Conservation (phyloP, 495 filamentous ascomycete species). For the Peziza echinospora region DNA sequence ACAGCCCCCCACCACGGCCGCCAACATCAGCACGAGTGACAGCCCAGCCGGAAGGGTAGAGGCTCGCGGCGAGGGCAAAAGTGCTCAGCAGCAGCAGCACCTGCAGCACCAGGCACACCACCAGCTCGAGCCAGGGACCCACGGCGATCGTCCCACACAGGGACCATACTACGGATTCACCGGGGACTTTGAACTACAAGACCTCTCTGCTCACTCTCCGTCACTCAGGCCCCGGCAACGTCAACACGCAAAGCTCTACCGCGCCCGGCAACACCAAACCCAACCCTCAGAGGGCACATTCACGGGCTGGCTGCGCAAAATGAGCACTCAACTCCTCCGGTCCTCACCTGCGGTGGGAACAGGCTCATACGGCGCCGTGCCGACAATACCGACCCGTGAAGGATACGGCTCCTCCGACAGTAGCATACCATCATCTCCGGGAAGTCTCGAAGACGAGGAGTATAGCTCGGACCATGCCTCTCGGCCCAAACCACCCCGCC, state of each 20-base stretch:
- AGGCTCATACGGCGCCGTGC: slow-evolving; percentile 37
- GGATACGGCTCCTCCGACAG: too few relatives aligned
- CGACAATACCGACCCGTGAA: slow-evolving; percentile 2
- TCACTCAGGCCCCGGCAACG: not conserved
- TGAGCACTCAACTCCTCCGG: slow-evolving; percentile 24
- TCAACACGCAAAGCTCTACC: not conserved
- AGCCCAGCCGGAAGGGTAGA: too few relatives aligned
- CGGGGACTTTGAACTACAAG: not conserved
- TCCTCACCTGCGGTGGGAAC: slow-evolving; percentile 35
- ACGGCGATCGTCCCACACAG: too few relatives aligned
- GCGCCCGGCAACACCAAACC: not conserved
- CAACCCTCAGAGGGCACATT: not conserved
- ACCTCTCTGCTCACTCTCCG: not conserved
- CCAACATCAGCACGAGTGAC: too few relatives aligned
- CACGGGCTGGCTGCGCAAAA: not conserved
- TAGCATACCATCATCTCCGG: too few relatives aligned
- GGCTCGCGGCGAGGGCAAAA: too few relatives aligned
- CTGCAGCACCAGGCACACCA: too few relatives aligned
- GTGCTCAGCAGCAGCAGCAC: too few relatives aligned
- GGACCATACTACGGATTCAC: too few relatives aligned
- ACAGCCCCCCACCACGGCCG: too few relatives aligned
- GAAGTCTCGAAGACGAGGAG: slow-evolving; percentile 13
- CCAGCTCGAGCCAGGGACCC: too few relatives aligned
- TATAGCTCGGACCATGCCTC: slow-evolving; percentile 14
- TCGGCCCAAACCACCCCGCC: not conserved